Conservation (phyloP, 495 filamentous ascomycete species). For the Usnea hakonensis region DNA sequence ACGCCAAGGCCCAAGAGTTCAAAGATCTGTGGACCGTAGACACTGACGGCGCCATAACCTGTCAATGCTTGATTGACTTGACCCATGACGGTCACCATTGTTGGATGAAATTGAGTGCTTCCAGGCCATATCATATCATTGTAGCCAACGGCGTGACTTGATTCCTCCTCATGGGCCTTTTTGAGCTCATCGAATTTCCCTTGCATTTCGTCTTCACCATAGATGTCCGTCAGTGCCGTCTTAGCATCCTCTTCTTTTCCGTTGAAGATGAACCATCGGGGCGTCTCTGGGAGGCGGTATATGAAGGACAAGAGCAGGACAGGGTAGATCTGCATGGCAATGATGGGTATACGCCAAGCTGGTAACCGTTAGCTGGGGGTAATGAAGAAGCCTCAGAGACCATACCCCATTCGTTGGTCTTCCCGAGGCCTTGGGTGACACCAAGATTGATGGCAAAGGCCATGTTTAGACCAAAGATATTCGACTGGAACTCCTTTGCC, state of each 20-base stretch:
- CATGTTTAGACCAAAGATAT: conserved; percentile 50
- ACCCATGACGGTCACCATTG: conserved; percentile 48
- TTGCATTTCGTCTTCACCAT: conserved; percentile 40
- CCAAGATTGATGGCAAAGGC: conserved; percentile 42
- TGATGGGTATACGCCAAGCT: conserved; percentile 54
- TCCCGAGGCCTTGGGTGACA: conserved; percentile 32
- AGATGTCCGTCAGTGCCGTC: conserved; percentile 34
- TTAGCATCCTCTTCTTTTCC: conserved; percentile 37
- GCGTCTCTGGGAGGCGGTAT: conserved; percentile 44
- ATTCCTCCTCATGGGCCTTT: conserved; percentile 41
- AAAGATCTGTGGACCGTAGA: conserved; percentile 54
- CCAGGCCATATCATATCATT: conserved; percentile 40
- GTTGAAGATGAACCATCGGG: conserved; percentile 45
- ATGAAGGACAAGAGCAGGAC: conserved; percentile 40
- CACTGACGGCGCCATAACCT: conserved; percentile 48
- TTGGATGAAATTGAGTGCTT: conserved; percentile 45
- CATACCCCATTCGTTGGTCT: conserved; percentile 38
- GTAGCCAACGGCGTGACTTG: conserved; percentile 36
- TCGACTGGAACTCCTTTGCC: conserved; percentile 51
- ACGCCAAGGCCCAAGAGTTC: conserved; percentile 44
- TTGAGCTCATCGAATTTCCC: conserved; percentile 39
- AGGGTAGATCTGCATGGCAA: conserved; percentile 52
- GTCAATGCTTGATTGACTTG: conserved; percentile 52
- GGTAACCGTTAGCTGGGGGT: conserved; percentile 3
- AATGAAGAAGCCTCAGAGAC: neutral